Evolutionary conservation across 768 basidiomycete species (phyloP), one percentile per base, ranked within the genome.

Genomic region (Panus rudis): DNA sequence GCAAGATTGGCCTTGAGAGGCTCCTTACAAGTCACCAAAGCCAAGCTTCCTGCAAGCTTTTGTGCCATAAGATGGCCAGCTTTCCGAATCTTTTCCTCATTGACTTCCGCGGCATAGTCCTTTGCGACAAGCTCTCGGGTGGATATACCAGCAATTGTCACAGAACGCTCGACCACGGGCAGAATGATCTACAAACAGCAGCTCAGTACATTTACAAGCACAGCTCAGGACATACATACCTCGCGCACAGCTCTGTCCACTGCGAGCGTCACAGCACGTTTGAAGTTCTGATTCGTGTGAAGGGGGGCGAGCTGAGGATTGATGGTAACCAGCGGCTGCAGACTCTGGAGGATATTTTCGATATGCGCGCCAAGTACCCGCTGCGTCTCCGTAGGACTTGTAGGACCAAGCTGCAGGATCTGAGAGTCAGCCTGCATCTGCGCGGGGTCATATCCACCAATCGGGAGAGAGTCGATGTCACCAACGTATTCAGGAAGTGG

Each of bases 61-160:
- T 92, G 91, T 2, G 92, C 93, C 93, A 97, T 98, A 26, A 92
- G 62, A 61, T 96, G 92, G 11, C 88, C 92, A 20, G 96, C 91
- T 54, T 84, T 84, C 25, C 91, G 84, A 56, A 99, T 65, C 61
- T 88, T 93, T 39, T 85, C 81, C 54, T 98, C 92, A 56, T 87
- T 89, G 20, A 81, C 70, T 50, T 99, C 96, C 39, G 88, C 90
- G 3, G 86, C 92, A 51, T 93, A 99, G 62, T 99, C 96, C 65
- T 98, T 98, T 35, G 83, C 77, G 16, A 96, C 90, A 8, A 99
- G 71, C 59, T 99, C 96, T 28, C 92, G 75, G 14, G 94, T 94
- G 12, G 96, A 98, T 51, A 98, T 98, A 20, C 92, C 92, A 10
- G 94, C 94, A 51, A 99, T 98, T 1, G 96, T 98, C 19, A 97